phyloP scores from a whole-genome alignment of 2,329 filamentous ascomycete species.

The Epichloe festucae region DNA sequence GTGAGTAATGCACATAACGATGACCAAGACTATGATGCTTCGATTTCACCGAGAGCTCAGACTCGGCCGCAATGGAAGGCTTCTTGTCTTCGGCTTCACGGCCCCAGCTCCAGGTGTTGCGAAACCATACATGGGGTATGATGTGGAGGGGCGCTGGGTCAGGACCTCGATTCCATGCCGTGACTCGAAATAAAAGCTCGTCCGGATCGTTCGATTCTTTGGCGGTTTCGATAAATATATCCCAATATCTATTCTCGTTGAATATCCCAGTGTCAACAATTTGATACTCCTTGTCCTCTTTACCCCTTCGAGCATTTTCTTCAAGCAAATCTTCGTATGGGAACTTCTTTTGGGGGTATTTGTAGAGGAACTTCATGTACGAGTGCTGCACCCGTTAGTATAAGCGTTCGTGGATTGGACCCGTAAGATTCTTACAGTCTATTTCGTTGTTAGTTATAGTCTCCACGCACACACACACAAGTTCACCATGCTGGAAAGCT shows the following conservation, averaged over 20 bases:
- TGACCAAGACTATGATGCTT: slow-evolving; percentile 70
- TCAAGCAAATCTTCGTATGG: slow-evolving; percentile 80
- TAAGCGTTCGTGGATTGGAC: neutral
- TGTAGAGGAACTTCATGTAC: slow-evolving; percentile 98
- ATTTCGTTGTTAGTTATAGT: slow-evolving; percentile 11
- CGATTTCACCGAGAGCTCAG: slow-evolving; percentile 59
- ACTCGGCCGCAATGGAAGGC: slow-evolving; percentile 58
- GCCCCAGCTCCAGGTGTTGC: slow-evolving; percentile 96
- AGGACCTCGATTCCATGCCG: slow-evolving; percentile 88
- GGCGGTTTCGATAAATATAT: slow-evolving; percentile 91
- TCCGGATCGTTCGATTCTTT: slow-evolving; percentile 90
- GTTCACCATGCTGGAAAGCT: slow-evolving; percentile 14
- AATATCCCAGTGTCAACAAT: slow-evolving; percentile 82
- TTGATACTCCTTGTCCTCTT: slow-evolving; percentile 78
- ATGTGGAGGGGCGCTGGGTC: slow-evolving; percentile 88
- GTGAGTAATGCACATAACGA: slow-evolving; percentile 72
- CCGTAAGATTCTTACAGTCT: slow-evolving; percentile 30
- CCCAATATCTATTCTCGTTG: slow-evolving; percentile 85
- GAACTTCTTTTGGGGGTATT: slow-evolving; percentile 84
- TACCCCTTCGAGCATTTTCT: slow-evolving; percentile 67
- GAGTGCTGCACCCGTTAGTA: slow-evolving; percentile 51
- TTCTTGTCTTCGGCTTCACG: slow-evolving; percentile 63
- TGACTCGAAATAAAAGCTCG: slow-evolving; percentile 84
- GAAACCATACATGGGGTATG: slow-evolving; percentile 89
- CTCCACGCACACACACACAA: neutral